Base-by-base conservation (phyloP, 176 grass and related monocot species). In the Cymbopogon citratus region DNA sequence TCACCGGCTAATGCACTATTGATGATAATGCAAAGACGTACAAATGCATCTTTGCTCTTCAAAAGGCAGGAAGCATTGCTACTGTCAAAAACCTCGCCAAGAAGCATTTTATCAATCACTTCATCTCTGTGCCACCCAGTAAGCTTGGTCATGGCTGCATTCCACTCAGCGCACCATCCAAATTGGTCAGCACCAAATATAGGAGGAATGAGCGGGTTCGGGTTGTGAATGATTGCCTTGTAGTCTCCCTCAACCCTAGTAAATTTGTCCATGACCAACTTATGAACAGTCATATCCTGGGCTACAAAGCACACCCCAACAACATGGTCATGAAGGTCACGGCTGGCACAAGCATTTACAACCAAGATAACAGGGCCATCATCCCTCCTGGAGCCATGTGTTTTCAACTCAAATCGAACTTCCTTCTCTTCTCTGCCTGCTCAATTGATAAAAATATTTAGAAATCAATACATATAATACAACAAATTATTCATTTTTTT, bases 111-210 rank as follows among this genome's bases (percentile, higher is more conserved):
- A 87, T 92, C 73, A 0, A 98, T 62, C 74, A 98, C 86, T 15
- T 98, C 95, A 68, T 14, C 12, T 46, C 44, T 46, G 12, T 46
- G 44, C 9, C 12, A 15, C 44, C 44, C 44, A 46, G 44, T 91
- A 74, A 98, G 73, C 80, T 85, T 92, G 12, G 86, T 87, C 95
- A 98, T 98, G n/a, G 95, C 90, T 63, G 84, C 86, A 91, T 94
- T 98, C 95, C 95, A 98, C 86, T 94, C 92, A 5, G 90, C 85
- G 52, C 95, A 98, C 92, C 92, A 98, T 36, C 92, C 95, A 69
- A 94, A 92, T 66, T 94, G 92, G 49, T 98, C 95, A 41, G 92
- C 83, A 81, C 88, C 92, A 79, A 98, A 98, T 85, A 98, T 94
- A 71, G 92, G 95, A 56, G 95, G 95, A 82, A 98, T 98, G 7